Percentiles rank a stretch among this genome's conserved stretches.
Evolutionary conservation across 176 grass and related monocot genomes (phyloP).

Genomic region (Guadua angustifolia): DNA sequence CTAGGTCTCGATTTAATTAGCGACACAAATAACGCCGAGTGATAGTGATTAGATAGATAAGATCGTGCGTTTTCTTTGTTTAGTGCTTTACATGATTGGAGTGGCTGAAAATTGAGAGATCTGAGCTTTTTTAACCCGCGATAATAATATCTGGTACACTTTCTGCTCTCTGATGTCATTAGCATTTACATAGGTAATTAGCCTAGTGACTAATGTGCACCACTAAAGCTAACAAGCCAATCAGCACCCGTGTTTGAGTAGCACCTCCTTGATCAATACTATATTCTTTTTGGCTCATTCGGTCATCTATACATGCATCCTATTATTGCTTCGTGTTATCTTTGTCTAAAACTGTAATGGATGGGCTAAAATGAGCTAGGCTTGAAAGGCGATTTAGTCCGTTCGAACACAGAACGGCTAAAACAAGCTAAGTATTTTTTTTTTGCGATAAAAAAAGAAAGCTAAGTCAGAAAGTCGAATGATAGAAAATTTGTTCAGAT

Average conservation of each 20-base stretch:
- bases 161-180: conserved; percentile 50
- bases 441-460: no score
- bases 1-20: conserved; percentile 51
- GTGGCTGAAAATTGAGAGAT: conserved; percentile 33
- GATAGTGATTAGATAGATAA: conserved; percentile 59
- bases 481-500: no score
- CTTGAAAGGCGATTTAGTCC: not conserved
- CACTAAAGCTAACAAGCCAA: conserved; percentile 47
- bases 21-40: conserved; percentile 10
- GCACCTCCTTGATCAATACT: not conserved
- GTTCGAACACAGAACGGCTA: no score
- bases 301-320: not conserved
- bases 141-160: conserved; percentile 38
- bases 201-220: conserved; percentile 52
- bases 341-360: not conserved
- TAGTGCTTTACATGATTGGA: conserved; percentile 63
- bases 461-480: not conserved
- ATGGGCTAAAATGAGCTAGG: not conserved
- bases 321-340: not conserved
- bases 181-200: conserved; percentile 36
- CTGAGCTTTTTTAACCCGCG: conserved; percentile 1
- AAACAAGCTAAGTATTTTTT: no score
- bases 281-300: not conserved
- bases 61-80: conserved; percentile 48
- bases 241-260: not conserved